Base-by-base conservation (phyloP, 805 yeast species). In the Ogataea siamensis region DNA sequence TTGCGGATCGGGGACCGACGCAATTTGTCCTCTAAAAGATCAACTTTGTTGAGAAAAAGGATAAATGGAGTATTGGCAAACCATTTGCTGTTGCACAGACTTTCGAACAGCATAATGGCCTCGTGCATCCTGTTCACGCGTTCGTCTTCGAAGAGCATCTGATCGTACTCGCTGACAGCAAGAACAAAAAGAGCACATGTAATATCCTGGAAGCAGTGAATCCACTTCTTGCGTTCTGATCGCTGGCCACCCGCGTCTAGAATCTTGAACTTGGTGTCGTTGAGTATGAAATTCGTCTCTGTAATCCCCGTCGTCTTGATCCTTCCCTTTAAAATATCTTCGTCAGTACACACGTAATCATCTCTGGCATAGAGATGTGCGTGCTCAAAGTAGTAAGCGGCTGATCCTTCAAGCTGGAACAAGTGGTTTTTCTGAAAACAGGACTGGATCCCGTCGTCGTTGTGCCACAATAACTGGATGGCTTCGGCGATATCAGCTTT, bases 171-270 rank as follows among this genome's bases (percentile, higher is more conserved):
- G 32, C 87, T 78, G 17, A 87, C 80, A 0, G 97, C 96, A 13
- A 85, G 73, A 6, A 91, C 96, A 60, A 87, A 93, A 25, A 91
- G 60, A 0, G 94, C 83, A 3, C 94, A 85, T 0, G 95, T 83
- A 34, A 91, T 85, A 45, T 84, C 87, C 54, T 89, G 93, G 62
- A 89, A 89, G 55, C 95, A 87, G 56, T 88, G 96, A 46, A 89
- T 85, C 97, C 97, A 89, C 59, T 89, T 89, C 51, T 83, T 78
- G 44, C 97, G 72, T 59, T 89, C 97, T 14, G 87, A 78, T 44
- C 96, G 67, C 64, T 89, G 97, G 2, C 99, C 99, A 37, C 99
- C 99, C 4, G 96, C 98, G 68, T 93, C 99, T 29, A 88, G 66
- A 28, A 93, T 86, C 53, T 78, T 80, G 58, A 89, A 81, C 47